Conservation (phyloP, 2,329 filamentous ascomycete species). For the Xylariaceae sp. region DNA sequence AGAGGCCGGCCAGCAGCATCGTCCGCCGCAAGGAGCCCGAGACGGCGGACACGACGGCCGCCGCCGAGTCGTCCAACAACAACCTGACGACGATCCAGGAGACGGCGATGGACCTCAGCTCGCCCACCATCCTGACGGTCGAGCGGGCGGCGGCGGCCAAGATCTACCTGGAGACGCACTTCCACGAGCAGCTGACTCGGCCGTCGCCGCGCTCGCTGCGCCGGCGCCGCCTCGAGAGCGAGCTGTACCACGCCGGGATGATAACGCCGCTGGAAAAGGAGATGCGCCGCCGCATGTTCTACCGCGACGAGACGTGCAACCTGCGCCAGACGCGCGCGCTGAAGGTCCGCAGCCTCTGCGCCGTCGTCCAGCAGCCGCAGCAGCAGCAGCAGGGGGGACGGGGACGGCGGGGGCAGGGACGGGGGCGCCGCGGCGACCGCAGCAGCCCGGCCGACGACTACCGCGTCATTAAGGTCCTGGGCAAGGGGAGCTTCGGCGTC, state of each 20-base stretch:
- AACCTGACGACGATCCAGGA: constrained; percentile 27
- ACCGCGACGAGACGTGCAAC: constrained; percentile 61
- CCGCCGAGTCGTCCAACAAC: constrained; percentile 22
- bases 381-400: no score
- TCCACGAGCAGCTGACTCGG: constrained; percentile 57
- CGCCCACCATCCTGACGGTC: constrained; percentile 49
- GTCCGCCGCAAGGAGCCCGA: constrained; percentile 20
- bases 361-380: no score
- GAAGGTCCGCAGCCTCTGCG: constrained; percentile 50
- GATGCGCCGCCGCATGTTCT: constrained; percentile 51
- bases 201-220: constrained; percentile 54
- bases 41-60: constrained; percentile 6
- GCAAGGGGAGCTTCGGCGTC: constrained; percentile 91
- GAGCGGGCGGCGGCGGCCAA: constrained; percentile 77
- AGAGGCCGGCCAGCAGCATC: constrained; percentile 17
- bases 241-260: constrained; percentile 48
- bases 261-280: constrained; percentile 49
- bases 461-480: constrained; percentile 72
- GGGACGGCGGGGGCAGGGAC: no score
- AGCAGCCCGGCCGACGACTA: constrained; percentile 58
- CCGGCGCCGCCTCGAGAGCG: constrained; percentile 52
- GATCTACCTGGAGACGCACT: constrained; percentile 79
- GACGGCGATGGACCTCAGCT: constrained; percentile 17
- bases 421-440: constrained; percentile 32
- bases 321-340: constrained; percentile 65